These are phyloP conservation scores for Dillenia suffruticosa DNA, from an alignment of 164 flowering plant species.

Conservation along the genomic window DNA sequence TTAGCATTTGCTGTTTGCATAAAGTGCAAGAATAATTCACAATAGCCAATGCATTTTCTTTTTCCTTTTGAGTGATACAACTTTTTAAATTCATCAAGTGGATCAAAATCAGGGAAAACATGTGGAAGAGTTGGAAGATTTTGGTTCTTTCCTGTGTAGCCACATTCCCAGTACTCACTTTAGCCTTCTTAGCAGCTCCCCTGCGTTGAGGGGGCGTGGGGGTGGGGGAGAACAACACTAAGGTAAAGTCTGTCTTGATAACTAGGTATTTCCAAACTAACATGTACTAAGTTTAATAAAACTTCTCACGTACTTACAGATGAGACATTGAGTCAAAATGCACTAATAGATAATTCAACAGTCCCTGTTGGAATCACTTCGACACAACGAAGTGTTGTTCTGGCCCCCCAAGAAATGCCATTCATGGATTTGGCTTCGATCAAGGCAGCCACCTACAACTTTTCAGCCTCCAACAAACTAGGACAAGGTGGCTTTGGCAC, in stretches of 20 bases:
- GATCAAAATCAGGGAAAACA: too few relatives aligned
- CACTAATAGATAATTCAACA: not conserved
- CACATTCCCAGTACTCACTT: not conserved
- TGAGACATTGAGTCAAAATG: conserved; percentile 4
- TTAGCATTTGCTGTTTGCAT: too few relatives aligned
- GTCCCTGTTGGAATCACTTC: too few relatives aligned
- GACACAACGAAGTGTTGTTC: too few relatives aligned
- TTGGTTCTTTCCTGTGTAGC: not conserved
- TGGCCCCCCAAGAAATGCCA: conserved; percentile 4
- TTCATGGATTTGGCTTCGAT: conserved; percentile 18
- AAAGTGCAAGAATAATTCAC: too few relatives aligned
- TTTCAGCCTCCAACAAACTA: conserved; percentile 24
- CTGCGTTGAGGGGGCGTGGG: too few relatives aligned
- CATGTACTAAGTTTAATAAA: not conserved
- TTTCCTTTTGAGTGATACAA: too few relatives aligned
- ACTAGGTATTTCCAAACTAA: not conserved
- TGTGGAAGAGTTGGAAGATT: not conserved
- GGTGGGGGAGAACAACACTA: conserved; percentile 6
- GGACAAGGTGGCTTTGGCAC: conserved; percentile 35
- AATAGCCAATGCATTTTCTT: too few relatives aligned
- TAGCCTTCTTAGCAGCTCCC: not conserved
- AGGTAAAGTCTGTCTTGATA: not conserved
- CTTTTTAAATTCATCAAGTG: too few relatives aligned
- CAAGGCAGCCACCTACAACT: conserved; percentile 16
- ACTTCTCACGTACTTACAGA: not conserved